These are phyloP conservation scores for Backusella australiensis DNA, from an alignment of 192 early-diverging fungal species.

Conservation along the genomic window DNA sequence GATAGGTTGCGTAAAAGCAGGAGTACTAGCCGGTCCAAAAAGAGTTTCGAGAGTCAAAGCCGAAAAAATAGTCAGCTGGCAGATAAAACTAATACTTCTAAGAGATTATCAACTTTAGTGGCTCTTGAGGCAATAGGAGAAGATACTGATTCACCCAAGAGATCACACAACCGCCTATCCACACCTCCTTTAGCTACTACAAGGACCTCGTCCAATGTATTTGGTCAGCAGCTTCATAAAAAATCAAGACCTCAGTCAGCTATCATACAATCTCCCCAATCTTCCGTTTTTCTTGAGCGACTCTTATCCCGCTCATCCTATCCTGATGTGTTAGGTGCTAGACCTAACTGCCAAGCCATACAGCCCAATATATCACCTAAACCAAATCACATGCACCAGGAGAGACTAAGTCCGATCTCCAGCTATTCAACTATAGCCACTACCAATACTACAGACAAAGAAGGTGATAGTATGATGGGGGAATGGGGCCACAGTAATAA, in stretches of 20 bases:
- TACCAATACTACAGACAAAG: neutral
- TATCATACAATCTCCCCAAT: neutral
- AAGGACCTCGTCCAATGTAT: neutral
- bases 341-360: neutral
- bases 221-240: neutral
- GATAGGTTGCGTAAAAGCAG: neutral
- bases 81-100: neutral
- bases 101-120: neutral
- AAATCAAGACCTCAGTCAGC: neutral
- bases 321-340: neutral
- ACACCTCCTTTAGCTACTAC: neutral
- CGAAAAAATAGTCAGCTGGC: neutral
- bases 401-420: neutral
- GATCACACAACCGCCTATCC: neutral
- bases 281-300: neutral
- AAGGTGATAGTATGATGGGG: neutral
- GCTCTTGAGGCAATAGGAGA: neutral
- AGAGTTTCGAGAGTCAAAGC: neutral
- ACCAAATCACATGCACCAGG: neutral
- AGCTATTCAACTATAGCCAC: neutral
- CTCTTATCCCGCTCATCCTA: neutral
- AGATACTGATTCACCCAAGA: neutral
- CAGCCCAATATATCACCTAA: neutral
- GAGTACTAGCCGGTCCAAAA: neutral
- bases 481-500: neutral